phyloP scores from a whole-genome alignment of 257 asterid genomes.

The Vinca minor region DNA sequence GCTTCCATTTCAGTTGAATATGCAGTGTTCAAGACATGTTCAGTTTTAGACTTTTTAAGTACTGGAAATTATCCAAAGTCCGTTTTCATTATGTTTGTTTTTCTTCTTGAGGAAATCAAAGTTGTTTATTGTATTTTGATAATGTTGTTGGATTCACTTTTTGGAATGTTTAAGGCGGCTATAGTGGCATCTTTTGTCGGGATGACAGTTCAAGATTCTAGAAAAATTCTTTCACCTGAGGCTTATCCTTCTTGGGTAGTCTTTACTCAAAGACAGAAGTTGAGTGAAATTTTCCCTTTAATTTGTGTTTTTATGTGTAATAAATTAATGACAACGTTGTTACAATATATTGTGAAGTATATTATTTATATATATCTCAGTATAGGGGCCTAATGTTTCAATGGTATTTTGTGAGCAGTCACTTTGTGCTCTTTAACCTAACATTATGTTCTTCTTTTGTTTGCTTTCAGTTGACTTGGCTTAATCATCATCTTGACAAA shows the following conservation, averaged over 20 bases:
- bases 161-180: slow-evolving; percentile 43
- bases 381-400: too few species aligned
- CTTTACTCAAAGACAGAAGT: slow-evolving; percentile 76
- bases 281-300: slow-evolving; percentile 29
- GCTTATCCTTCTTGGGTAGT: too few species aligned
- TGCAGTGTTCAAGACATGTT: too few species aligned
- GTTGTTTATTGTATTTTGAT: too few species aligned
- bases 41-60: too few species aligned
- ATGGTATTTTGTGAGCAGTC: too few species aligned
- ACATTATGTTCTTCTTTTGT: not conserved
- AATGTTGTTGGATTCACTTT: not conserved
- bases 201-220: too few species aligned
- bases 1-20: too few species aligned
- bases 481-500: slow-evolving; percentile 63
- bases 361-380: not conserved
- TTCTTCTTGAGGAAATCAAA: too few species aligned
- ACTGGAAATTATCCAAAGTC: too few species aligned
- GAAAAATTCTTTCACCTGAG: too few species aligned
- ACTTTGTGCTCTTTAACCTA: not conserved
- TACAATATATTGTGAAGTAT: not conserved
- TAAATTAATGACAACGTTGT: not conserved
- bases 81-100: too few species aligned
- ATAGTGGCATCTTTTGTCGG: slow-evolving; percentile 65
- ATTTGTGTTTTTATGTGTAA: not conserved
- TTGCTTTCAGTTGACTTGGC: slow-evolving; percentile 76